Evolutionary conservation across 768 basidiomycete species (phyloP).

Genomic region (Tricholoma hemisulphureum): DNA sequence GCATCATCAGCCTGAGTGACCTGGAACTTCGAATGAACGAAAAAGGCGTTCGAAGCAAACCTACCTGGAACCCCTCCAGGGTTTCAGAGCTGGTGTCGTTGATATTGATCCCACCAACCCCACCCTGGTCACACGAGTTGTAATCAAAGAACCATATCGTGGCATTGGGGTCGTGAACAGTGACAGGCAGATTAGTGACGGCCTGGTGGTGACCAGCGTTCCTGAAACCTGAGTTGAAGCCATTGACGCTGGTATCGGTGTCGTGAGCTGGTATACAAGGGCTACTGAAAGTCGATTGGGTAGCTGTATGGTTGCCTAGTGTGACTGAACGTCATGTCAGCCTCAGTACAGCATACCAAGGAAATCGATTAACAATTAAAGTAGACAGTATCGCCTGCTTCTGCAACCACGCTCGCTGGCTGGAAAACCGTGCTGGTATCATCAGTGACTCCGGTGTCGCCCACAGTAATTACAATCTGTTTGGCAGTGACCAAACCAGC

Average conservation of each 20-base stretch:
- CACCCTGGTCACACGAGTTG: conserved; percentile 53
- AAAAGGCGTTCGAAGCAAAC: conserved; percentile 11
- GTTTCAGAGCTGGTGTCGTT: conserved; percentile 45
- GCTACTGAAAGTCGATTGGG: conserved; percentile 51
- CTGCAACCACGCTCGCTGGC: conserved; percentile 44
- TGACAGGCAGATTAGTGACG: conserved; percentile 43
- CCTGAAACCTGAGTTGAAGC: conserved; percentile 56
- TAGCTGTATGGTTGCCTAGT: conserved; percentile 52
- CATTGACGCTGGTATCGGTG: conserved; percentile 49
- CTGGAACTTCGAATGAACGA: background rate
- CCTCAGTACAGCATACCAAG: background rate
- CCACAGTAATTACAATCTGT: conserved; percentile 44
- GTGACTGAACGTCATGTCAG: conserved; percentile 37
- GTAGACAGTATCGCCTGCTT: conserved; percentile 45
- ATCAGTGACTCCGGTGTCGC: conserved; percentile 42
- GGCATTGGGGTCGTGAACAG: conserved; percentile 40
- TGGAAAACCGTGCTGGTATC: conserved; percentile 46
- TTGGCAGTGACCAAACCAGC: conserved; percentile 28
- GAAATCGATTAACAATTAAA: conserved; percentile 50
- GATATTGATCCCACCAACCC: conserved; percentile 61
- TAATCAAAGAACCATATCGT: conserved; percentile 64
- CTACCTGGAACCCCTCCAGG: conserved; percentile 44
- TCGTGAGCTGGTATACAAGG: conserved; percentile 55
- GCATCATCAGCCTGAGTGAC: background rate
- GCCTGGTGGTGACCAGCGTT: conserved; percentile 46